phyloP scores from a whole-genome alignment of 805 yeast species.

The Candida argentea region DNA sequence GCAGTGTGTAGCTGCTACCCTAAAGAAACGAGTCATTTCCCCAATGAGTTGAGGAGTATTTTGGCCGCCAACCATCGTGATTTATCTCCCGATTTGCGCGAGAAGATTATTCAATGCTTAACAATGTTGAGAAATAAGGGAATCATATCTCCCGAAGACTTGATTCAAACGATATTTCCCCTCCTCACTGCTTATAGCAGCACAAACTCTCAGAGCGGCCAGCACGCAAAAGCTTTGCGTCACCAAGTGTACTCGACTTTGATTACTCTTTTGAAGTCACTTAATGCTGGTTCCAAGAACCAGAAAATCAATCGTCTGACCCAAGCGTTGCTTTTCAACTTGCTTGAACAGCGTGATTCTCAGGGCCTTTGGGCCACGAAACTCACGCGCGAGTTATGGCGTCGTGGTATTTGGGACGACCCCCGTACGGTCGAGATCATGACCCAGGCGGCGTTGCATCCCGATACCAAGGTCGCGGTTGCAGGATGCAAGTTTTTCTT shows the following conservation, averaged over 20 bases:
- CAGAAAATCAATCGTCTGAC: constrained; percentile 84
- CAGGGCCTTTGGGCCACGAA: constrained; percentile 96
- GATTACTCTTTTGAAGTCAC: constrained; percentile 66
- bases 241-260: constrained; percentile 74
- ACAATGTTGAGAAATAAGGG: constrained; percentile 86
- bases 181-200: constrained; percentile 55
- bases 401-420: constrained; percentile 98
- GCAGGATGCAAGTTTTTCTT: constrained; percentile 88
- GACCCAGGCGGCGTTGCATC: constrained; percentile 90
- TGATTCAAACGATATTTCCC: constrained; percentile 86
- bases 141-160: constrained; percentile 64
- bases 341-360: constrained; percentile 65
- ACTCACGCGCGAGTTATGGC: constrained; percentile 90
- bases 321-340: constrained; percentile 83
- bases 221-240: constrained; percentile 74
- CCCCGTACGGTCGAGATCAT: constrained; percentile 93
- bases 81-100: constrained; percentile 76
- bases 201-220: constrained; percentile 33
- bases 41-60: constrained; percentile 65
- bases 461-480: constrained; percentile 75
- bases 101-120: constrained; percentile 81
- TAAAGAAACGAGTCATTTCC: constrained; percentile 75
- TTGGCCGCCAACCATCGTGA: constrained; percentile 69
- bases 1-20: constrained; percentile 91
- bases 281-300: constrained; percentile 82